Percentiles rank a stretch among this genome's conserved stretches.
Evolutionary conservation across 495 filamentous ascomycete genomes (phyloP).

Genomic region (Stereocaulon alpinum): DNA sequence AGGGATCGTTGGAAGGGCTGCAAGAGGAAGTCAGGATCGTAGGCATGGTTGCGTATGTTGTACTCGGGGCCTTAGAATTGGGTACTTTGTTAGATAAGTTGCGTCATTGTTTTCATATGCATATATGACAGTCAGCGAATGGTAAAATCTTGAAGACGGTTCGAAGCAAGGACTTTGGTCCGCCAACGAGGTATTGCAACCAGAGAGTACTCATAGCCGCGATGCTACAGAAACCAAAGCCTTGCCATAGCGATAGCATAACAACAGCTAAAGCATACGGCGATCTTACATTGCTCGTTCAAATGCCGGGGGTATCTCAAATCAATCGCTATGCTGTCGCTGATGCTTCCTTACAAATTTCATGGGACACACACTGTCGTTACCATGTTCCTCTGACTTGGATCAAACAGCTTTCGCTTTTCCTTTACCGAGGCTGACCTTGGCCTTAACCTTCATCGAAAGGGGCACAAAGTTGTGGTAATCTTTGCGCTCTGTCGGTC

Average conservation of each 20-base stretch:
- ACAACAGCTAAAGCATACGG: not conserved
- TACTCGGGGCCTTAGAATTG: no score
- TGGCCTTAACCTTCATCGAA: constrained; percentile 51
- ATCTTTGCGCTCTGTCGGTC: constrained; percentile 26
- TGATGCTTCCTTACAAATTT: not conserved
- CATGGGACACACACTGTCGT: not conserved
- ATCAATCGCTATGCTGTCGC: constrained; percentile 6
- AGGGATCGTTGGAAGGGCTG: not conserved
- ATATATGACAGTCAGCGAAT: no score
- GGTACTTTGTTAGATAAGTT: no score
- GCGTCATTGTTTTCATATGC: not conserved
- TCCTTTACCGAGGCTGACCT: constrained; percentile 18
- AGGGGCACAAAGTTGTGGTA: constrained; percentile 44
- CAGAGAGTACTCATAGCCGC: not conserved
- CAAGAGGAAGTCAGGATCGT: not conserved
- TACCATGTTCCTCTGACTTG: not conserved
- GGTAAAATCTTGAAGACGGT: not conserved
- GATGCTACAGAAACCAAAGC: not conserved
- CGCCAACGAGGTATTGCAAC: not conserved
- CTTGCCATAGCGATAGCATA: not conserved
- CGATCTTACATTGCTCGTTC: not conserved
- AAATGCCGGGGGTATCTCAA: not conserved
- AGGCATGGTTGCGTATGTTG: no score
- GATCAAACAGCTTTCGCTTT: constrained; percentile 15
- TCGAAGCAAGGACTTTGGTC: not conserved